Percentiles rank a stretch among this genome's conserved stretches.
Evolutionary conservation across 1,284 basidiomycete genomes (phyloP).

Genomic region (Cutaneotrichosporon curvatum): DNA sequence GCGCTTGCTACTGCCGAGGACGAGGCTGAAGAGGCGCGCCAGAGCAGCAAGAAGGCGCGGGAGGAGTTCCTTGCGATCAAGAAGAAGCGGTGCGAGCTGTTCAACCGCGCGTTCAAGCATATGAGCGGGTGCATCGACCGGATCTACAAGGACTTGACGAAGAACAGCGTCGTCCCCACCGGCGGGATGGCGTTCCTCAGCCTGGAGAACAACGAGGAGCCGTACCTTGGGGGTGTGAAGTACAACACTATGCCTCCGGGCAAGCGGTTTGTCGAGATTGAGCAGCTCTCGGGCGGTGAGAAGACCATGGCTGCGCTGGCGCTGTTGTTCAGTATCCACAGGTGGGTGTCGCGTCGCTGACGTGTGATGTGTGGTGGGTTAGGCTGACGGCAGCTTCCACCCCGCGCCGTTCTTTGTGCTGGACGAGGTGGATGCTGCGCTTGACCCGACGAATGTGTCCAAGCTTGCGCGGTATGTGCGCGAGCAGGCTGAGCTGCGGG

Average conservation of each 20-base stretch:
- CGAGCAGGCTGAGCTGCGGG: conserved; percentile 56
- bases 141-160: conserved; percentile 97
- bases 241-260: conserved; percentile 99
- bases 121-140: conserved; percentile 89
- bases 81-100: conserved; percentile 77
- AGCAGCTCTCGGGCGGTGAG: conserved; percentile 94
- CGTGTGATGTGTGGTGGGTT: too few relatives aligned
- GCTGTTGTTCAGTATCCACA: conserved; percentile 92
- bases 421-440: conserved; percentile 95
- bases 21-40: conserved; percentile 55
- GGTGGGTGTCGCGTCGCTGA: too few relatives aligned
- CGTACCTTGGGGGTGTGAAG: conserved; percentile 89
- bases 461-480: conserved; percentile 87
- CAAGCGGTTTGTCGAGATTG: conserved; percentile 99
- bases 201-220: conserved; percentile 96
- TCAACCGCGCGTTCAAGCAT: conserved; percentile 94
- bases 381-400: conserved; percentile 64
- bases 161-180: conserved; percentile 73
- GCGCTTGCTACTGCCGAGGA: conserved; percentile 52
- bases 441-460: conserved; percentile 92
- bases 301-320: conserved; percentile 97
- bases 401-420: conserved; percentile 98
- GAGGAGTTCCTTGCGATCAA: conserved; percentile 87
- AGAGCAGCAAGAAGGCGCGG: conserved; percentile 77
- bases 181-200: conserved; percentile 94